Conservation (phyloP, 768 basidiomycete genomes). For the Rhizopogon vinicolor region DNA sequence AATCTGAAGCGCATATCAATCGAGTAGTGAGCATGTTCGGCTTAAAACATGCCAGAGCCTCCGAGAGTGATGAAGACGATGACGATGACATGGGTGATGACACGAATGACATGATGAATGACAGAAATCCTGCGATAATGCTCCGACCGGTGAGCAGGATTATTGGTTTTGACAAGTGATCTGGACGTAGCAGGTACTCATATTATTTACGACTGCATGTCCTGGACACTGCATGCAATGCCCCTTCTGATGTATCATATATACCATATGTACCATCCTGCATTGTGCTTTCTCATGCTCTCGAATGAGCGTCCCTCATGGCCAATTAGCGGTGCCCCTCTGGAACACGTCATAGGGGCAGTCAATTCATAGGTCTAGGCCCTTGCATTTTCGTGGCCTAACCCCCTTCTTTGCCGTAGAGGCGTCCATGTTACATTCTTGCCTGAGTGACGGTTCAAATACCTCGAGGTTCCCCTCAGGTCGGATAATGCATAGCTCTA, state of each 20-base stretch:
- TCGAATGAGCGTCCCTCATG: not conserved
- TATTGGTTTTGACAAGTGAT: slow-evolving; percentile 45
- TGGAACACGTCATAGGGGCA: no score
- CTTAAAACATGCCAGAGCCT: slow-evolving; percentile 43
- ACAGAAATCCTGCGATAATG: slow-evolving; percentile 51
- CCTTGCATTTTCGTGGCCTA: no score
- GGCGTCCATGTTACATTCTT: no score
- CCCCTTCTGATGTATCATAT: slow-evolving; percentile 2
- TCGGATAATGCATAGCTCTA: no score
- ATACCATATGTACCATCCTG: not conserved
- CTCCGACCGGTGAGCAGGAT: slow-evolving; percentile 55
- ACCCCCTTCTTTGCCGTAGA: no score
- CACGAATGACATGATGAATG: slow-evolving; percentile 31
- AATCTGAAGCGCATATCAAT: slow-evolving; percentile 36
- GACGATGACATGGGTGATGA: slow-evolving; percentile 50
- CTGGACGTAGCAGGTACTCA: not conserved
- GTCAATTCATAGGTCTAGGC: no score
- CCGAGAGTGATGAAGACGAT: slow-evolving; percentile 58
- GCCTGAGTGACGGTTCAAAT: no score
- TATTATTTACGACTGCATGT: not conserved
- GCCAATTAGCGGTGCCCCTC: no score
- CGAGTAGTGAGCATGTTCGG: slow-evolving; percentile 63
- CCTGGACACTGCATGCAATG: not conserved
- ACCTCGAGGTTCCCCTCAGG: no score
- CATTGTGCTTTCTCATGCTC: not conserved